phyloP scores from a whole-genome alignment of 2,329 filamentous ascomycete species.

The Ceratocystis papillata region DNA sequence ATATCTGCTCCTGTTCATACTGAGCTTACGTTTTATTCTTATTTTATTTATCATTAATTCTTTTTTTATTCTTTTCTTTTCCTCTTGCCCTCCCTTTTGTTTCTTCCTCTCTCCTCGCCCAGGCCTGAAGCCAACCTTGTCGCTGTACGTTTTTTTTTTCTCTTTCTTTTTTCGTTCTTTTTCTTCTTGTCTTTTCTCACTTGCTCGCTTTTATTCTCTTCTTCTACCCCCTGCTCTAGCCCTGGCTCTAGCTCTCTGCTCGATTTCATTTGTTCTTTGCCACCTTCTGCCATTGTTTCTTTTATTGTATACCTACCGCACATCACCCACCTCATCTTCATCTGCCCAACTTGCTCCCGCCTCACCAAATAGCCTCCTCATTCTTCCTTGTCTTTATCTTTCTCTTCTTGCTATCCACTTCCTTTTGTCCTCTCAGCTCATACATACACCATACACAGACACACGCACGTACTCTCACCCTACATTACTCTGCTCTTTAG shows the following conservation, averaged over 20 bases:
- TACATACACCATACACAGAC: not conserved
- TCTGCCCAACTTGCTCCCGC: not conserved
- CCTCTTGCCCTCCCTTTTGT: constrained; percentile 1
- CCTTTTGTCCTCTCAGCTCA: constrained; percentile 4
- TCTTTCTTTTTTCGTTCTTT: not conserved
- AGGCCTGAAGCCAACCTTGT: not conserved
- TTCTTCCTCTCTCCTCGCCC: not conserved
- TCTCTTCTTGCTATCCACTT: constrained; percentile 16
- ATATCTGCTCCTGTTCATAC: not conserved
- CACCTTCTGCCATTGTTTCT: constrained; percentile 11
- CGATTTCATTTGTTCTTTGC: constrained; percentile 4
- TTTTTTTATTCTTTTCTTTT: not conserved
- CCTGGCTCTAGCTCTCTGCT: not conserved
- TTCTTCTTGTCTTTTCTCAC: not conserved
- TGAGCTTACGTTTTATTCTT: not conserved
- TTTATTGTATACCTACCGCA: constrained; percentile 22
- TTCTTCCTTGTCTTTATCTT: constrained; percentile 1
- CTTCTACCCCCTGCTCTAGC: not conserved
- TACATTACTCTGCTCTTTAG: constrained; percentile 7
- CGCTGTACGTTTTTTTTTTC: not conserved
- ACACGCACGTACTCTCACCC: not conserved
- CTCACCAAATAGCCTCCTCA: not conserved
- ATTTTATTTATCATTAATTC: not conserved
- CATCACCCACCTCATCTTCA: constrained; percentile 20
- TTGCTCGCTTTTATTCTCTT: not conserved